A percentile compares a stretch with the other conserved stretches of the same genome.
Evolutionary conservation across 108 stramenopile species (phyloP).

Genomic region (Cylindrotheca closterium): DNA sequence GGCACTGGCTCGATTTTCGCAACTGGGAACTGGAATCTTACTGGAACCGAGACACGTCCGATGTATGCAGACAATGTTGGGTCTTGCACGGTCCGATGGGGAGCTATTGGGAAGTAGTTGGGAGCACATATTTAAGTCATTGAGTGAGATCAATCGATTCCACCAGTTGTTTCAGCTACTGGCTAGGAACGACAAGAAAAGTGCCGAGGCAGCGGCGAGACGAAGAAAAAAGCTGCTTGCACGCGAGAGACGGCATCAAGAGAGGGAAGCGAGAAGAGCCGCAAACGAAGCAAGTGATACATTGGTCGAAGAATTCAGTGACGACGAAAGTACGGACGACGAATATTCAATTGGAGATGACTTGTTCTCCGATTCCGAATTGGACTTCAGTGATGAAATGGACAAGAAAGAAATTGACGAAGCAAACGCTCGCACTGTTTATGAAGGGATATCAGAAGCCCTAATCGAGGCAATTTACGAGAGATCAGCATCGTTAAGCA

Average conservation of each 20-base stretch:
- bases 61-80: conserved; percentile 85
- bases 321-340: conserved; percentile 17
- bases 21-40: conserved; percentile 77
- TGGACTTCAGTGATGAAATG: conserved; percentile 72
- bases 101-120: conserved; percentile 89
- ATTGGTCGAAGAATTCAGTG: conserved; percentile 18
- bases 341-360: conserved; percentile 36
- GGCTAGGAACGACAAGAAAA: conserved; percentile 67
- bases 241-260: conserved; percentile 27
- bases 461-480: conserved; percentile 87
- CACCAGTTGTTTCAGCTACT: conserved; percentile 84
- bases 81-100: conserved; percentile 85
- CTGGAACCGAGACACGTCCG: conserved; percentile 87
- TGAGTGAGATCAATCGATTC: conserved; percentile 88
- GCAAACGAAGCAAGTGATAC: conserved; percentile 32
- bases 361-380: conserved; percentile 49
- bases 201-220: conserved; percentile 46
- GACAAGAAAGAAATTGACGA: conserved; percentile 82
- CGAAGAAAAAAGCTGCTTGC: conserved; percentile 33
- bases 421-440: conserved; percentile 73
- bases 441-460: conserved; percentile 73
- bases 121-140: conserved; percentile 88
- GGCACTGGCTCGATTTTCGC: conserved; percentile 90
- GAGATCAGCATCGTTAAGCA: conserved; percentile 70
- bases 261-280: conserved; percentile 16